A percentile compares a stretch with the other conserved stretches of the same genome.
These are phyloP conservation scores for Penstemon eatonii DNA, from an alignment of 257 asterid genomes.

Conservation along the genomic window DNA sequence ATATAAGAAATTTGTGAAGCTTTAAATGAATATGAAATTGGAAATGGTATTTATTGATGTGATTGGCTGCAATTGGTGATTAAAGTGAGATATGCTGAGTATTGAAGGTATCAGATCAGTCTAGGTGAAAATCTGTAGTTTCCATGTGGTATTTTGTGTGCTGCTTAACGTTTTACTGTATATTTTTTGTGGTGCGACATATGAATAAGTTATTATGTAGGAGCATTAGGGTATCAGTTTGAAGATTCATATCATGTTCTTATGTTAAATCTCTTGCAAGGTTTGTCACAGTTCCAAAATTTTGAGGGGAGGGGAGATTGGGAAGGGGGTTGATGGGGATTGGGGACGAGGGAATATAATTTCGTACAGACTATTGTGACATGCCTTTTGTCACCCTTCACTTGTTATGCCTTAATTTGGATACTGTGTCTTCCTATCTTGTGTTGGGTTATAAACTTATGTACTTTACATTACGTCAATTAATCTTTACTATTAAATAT, in stretches of 20 bases:
- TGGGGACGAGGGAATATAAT: neutral
- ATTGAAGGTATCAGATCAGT: neutral
- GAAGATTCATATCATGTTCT: neutral
- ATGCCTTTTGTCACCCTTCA: neutral
- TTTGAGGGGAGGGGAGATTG: neutral
- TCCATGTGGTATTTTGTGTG: neutral
- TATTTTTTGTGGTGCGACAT: neutral
- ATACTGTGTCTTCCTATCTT: neutral
- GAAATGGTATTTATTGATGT: no score
- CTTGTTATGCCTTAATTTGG: neutral
- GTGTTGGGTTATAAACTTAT: neutral
- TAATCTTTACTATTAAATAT: neutral
- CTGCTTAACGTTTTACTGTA: neutral
- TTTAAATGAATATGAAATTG: no score
- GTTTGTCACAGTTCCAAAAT: neutral
- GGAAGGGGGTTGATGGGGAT: no score
- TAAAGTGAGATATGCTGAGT: neutral
- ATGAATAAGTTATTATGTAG: neutral
- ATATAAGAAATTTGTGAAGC: no score
- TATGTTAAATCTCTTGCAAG: neutral
- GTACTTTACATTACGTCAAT: neutral
- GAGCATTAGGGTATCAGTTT: neutral
- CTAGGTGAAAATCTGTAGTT: neutral
- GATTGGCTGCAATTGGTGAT: neutral
- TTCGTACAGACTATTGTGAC: neutral